Evolutionary conservation across 2,329 filamentous ascomycete genomes (phyloP), one percentile per base, ranked within the genome.

Genomic region (Aspergillus melleus): DNA sequence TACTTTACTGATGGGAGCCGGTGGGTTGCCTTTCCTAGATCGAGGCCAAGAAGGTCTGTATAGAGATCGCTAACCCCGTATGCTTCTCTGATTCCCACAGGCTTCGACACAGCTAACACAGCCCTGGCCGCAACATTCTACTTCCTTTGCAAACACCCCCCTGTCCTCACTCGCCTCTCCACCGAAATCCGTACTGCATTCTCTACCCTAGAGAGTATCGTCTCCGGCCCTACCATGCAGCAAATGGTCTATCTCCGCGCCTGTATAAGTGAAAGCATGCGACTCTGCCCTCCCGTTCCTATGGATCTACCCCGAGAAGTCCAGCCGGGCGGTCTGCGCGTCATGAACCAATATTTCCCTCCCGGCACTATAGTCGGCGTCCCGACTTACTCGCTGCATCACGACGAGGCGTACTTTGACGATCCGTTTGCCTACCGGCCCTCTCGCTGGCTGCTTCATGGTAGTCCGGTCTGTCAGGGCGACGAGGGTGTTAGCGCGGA

Each of bases 261-360:
- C n/a, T 55, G 53, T 16, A 14, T 55, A 5, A 46, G 32, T 8
- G 53, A 55, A 22, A 55, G 24, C 24, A 55, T 55, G 53, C 53
- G 53, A 16, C 11, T 55, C 9, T 55, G 53, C 22, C 53, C 53
- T 14, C 42, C 53, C 6, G 42, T 47, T 4, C 53, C 53, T 3
- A 29, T 30, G 26, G 53, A 55, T 14, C 53, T 55, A 16, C 53
- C 53, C 26, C 53, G 53, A 24, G 42, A 49, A 32, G 42, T 55
- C 42, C 42, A 47, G 42, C n/a, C 53, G 6, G 53, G 53, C n/a
- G 53, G 53, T 12, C 53, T 55, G 19, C 53, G 11, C 4, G 53
- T 55, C 3, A 46, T 42, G 22, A 14, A 30, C n/a, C 47, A 30
- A 30, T 20, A 49, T 22, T 32, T 55, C 19, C 53, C 53, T 3